Base-by-base conservation (phyloP, 176 grass and related monocot species). In the Oryza punctata region DNA sequence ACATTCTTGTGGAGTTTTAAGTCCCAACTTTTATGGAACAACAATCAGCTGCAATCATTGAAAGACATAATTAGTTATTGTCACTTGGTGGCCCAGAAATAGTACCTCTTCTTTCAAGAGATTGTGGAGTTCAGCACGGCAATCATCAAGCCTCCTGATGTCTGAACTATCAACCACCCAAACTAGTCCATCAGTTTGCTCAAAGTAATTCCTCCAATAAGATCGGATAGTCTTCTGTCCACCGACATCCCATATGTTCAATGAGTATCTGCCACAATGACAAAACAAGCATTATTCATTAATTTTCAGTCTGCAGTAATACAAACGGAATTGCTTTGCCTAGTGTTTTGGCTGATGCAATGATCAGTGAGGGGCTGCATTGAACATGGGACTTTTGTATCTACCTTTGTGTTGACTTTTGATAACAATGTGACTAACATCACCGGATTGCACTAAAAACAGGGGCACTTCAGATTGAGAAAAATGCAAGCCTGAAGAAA, bases 201-300 rank as follows among this genome's bases (percentile, higher is more conserved):
- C 96, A 76, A 98, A 98, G 73, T 98, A 95, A 89, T 98, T 98
- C 59, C 92, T 88, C 96, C 96, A 98, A 67, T 94, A 94, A 23
- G 95, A 93, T 9, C 95, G 70, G 68, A 98, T 94, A 12, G 92
- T 93, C 90, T 98, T 98, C 81, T 98, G 95, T 24, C 95, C 95
- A 33, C 95, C 95, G 29, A 94, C 85, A 70, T 98, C 95, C 94
- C 95, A 98, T 69, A 95, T 90, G 47, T 98, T 98, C 61, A 98
- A 87, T 7, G 91, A 87, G 77, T 93, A 98, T 69, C 93, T 95
- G 70, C 40, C 19, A 79, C 49, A 90, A 82, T 30, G 33, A 85
- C 12, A 37, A 78, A 81, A 37, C 11, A 77, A 11, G 66, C 21
- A 77, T 6, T 50, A 21, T 11, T 30, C 61, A 49, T 60, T 24